Evolutionary conservation across 257 asterid species (phyloP).

Genomic region (Primulina huaijiensis): DNA sequence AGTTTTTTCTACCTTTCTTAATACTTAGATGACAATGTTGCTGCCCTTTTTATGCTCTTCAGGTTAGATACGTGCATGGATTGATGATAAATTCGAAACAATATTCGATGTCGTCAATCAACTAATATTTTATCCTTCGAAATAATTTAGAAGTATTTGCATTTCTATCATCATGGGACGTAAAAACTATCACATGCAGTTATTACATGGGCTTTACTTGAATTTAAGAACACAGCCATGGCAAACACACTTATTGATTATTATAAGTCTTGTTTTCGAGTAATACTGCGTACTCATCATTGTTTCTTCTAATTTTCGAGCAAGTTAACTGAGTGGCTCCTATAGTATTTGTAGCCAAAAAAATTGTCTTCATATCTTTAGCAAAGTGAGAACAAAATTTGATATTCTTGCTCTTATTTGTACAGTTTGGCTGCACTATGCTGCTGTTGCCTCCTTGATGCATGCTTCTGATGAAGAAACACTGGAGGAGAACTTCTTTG

Average conservation of each 20-base stretch:
- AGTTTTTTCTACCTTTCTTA: not conserved
- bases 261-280: not conserved
- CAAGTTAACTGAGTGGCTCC: not conserved
- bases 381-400: not conserved
- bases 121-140: too few relatives aligned
- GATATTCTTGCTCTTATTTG: not conserved
- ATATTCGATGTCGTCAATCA: too few relatives aligned
- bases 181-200: not conserved
- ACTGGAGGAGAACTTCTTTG: slow-evolving; percentile 20
- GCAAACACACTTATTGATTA: not conserved
- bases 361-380: not conserved
- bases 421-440: slow-evolving; percentile 71
- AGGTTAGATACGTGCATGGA: not conserved
- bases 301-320: not conserved
- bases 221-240: not conserved
- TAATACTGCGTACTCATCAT: not conserved
- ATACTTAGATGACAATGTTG: not conserved
- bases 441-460: slow-evolving; percentile 69
- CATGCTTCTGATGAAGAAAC: slow-evolving; percentile 43
- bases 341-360: not conserved
- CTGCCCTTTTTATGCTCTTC: not conserved
- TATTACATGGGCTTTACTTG: not conserved
- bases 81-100: not conserved
- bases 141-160: not conserved
- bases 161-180: too few relatives aligned